Evolutionary conservation across 2,329 filamentous ascomycete genomes (phyloP).

Genomic region (Aureobasidium sp.): DNA sequence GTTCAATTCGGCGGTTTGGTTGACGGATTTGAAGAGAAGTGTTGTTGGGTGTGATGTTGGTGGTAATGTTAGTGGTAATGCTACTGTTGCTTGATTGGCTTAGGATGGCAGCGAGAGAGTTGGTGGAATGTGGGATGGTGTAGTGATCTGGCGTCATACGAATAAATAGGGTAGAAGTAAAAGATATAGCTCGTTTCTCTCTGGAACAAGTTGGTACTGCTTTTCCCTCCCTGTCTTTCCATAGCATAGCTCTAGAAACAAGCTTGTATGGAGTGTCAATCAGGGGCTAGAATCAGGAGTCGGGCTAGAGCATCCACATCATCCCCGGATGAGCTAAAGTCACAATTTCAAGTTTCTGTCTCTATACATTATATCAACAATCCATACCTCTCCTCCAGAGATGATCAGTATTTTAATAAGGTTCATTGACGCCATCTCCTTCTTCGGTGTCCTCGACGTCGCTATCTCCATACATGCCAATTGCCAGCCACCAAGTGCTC

Average conservation of each 20-base stretch:
- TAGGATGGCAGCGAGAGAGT: not conserved
- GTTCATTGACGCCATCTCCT: too few relatives aligned
- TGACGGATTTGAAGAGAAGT: conserved; percentile 11
- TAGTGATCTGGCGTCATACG: not conserved
- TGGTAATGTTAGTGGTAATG: not conserved
- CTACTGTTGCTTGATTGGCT: not conserved
- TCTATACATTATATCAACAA: too few relatives aligned
- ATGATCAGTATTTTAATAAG: too few relatives aligned
- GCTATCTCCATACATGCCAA: too few relatives aligned
- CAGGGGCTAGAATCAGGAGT: too few relatives aligned
- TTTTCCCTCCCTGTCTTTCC: not conserved
- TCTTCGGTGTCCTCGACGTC: too few relatives aligned
- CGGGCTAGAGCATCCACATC: too few relatives aligned
- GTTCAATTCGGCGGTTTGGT: conserved; percentile 28
- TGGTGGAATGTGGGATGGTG: not conserved
- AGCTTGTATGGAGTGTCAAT: too few relatives aligned
- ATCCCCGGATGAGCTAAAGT: too few relatives aligned
- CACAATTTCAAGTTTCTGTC: too few relatives aligned
- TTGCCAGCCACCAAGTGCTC: too few relatives aligned
- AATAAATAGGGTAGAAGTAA: not conserved
- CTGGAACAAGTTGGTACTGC: not conserved
- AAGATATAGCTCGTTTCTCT: not conserved
- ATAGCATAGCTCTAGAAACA: not conserved
- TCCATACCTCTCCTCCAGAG: too few relatives aligned
- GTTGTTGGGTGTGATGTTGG: not conserved